Evolutionary conservation across 805 yeast species (phyloP), one percentile per base, ranked within the genome.

Genomic region (Sungouiozyma intestinalis): DNA sequence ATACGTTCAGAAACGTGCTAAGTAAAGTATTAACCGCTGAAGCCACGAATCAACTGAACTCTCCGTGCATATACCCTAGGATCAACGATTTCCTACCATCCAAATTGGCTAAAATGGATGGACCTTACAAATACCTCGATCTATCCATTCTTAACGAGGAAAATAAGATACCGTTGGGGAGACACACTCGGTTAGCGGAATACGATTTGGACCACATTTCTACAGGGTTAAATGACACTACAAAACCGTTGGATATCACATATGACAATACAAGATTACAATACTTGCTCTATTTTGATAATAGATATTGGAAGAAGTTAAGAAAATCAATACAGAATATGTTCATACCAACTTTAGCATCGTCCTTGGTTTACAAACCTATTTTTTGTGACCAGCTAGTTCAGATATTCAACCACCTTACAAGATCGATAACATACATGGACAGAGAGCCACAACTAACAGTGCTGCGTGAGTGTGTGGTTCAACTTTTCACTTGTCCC

Each of bases 381-480:
- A 46, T 58, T 13, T 74, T 80, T 43, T 66, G 79, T 16, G 54
- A 61, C 14, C 85, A 80, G 44, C 66, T 77, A 35, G 64, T 77
- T 14, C 70, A 71, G 35, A 67, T 80, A 0, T 76, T 73, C 48
- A 80, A 76, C 39, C 73, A 64, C 21, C 58, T 72, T 38, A 53
- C 77, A 3, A 68, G 68, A 14, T 64, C 70, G 9, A 63, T 73
- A 41, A 74, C 77, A n/a, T 54, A 62, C 16, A 66, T 77, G 48
- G 99, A 92, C 54, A 71, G 95, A 45, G 97, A 92, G 54, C 95
- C 96, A 0, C 95, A 87, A 51, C 63, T 76, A 42, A 85, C 90
- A 11, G 71, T 84, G 3, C 69, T 88, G 66, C 72, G 79, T 33
- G 76, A 80, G 33, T 64, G 90, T 16, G 78, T 94, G 0, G 79